Base-by-base conservation (phyloP, 495 filamentous ascomycete genomes). In the Aspergillus taichungensis region DNA sequence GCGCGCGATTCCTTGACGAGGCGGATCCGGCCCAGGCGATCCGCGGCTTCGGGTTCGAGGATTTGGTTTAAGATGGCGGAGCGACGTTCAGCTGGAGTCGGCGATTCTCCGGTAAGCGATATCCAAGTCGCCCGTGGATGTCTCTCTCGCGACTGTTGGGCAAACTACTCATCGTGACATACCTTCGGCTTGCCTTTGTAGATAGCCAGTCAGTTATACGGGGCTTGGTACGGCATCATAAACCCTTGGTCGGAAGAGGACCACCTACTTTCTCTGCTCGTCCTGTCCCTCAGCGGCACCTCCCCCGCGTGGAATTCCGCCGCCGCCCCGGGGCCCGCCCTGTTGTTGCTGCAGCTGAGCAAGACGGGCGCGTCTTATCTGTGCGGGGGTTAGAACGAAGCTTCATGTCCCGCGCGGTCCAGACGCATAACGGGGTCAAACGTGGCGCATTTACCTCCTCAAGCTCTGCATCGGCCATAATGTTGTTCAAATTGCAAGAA, bases 1-100 rank as follows among this genome's bases (percentile, higher is more conserved):
- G 92, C 92, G 55, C 94, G 87, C 43, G 82, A 82, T 61, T 89
- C 90, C 66, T 96, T 97, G 45, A 97, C 92, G 45, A 98, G 80
- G 10, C 90, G 85, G 67, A 98, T 97, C 47, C 94, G 85, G 37
- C 87, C 88, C 8, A 98, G 75, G 11, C 92, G 85, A 68, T 98
- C 92, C 42, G 87, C 85, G 13, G 92, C 94, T 57, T 88, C 88
- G 57, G 94, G 91, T 48, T 86, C 79, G 43, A 97, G 87, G 74
- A 98, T 95, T 60, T 97, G 92, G 52, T 74, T 76, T 42, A 98
- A 79, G 52, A 95, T 85, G 28, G 82, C 72, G 60, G 82, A 68
- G 46, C 91, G 86, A 27, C 59, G 64, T 36, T 75, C 69, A 33
- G 59, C 61, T 69, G 40, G 18, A 4, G 12, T 12, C n/a, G 30